Percentiles rank a stretch among this genome's conserved stretches.
Conservation (phyloP, 805 yeast genomes). For the Spathaspora sp. region DNA sequence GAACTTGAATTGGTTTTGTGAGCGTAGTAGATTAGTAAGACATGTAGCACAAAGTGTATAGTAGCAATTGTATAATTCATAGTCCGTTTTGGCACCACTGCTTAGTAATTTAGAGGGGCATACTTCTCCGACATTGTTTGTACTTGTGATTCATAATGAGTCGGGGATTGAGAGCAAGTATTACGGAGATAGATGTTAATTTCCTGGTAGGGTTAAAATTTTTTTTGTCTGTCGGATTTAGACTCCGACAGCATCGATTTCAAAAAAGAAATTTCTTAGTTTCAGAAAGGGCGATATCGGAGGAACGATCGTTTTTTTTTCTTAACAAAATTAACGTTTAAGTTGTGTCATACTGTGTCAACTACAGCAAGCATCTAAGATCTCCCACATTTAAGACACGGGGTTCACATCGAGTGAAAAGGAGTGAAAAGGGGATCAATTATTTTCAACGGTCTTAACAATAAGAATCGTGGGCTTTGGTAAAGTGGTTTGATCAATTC, state of each 20-base stretch:
- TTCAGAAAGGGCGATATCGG: neutral
- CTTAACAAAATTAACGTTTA: neutral
- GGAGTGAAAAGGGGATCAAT: neutral
- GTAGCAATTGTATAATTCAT: neutral
- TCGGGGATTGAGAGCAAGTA: neutral
- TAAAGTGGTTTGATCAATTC: neutral
- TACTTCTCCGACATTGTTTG: neutral
- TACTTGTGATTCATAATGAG: neutral
- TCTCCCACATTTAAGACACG: too few relatives aligned
- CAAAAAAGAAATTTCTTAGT: neutral
- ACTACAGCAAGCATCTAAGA: too few relatives aligned
- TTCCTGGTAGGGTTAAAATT: neutral
- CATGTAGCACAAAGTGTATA: too few relatives aligned
- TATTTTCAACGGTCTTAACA: neutral
- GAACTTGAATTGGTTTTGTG: slow-evolving; percentile 24
- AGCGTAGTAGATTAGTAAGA: neutral
- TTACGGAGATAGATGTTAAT: too few relatives aligned
- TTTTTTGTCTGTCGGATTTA: neutral
- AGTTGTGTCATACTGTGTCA: too few relatives aligned
- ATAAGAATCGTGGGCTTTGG: neutral
- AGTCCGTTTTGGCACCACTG: neutral
- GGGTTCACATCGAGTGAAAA: too few relatives aligned
- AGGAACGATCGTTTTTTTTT: too few relatives aligned
- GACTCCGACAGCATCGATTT: neutral
- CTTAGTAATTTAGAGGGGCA: neutral